Base-by-base conservation (phyloP, 192 early-diverging fungal species). In the Gorgonomyces haynaldii region DNA sequence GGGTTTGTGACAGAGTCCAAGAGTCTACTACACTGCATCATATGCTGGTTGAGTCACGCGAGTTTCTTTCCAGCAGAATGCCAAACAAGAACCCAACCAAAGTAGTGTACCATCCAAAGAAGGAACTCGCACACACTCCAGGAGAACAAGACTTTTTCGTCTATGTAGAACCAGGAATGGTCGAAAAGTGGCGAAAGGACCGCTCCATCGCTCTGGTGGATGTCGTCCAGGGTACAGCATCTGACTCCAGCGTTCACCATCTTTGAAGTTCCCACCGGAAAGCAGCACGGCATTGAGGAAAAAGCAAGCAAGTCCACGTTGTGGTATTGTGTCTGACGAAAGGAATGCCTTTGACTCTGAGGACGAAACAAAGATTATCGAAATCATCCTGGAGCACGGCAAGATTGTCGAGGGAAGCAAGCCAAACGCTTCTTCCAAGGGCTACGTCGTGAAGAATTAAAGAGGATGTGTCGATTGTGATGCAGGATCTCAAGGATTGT, bases 271-370 rank as follows among this genome's bases (percentile, higher is more conserved):
- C 21, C 20, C 31, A 55, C 25, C 45, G 43, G 52, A 1, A 51
- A 46, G 1, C 26, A 55, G 13, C 51, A 50, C 1, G 58, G 58
- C 13, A 37, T 54, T 43, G 29, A 21, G 13, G 22, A 26, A 16
- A 30, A 23, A 7, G 46, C 58, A 26, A 45, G 32, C 25, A 54
- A 47, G 26, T 13, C 51, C 5, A 23, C 12, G 19, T 40, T 60
- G 10, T 15, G 13, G 39, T 41, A 24, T 21, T 21, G 5, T 24
- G 8, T 19, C 10, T 41, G 10, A 20, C 39, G 13, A 24, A 24
- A 29, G 55, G 42, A 71, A 67, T 10, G 62, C 61, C 13, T 69
- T 74, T 66, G 40, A 62, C 37, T 23, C 67, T 53, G 25, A 37
- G 16, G 54, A 52, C 16, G 43, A 45, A 26, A 17, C 4, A 22